phyloP scores from a whole-genome alignment of 2,329 filamentous ascomycete genomes.

The Cryoendolithus antarcticus region DNA sequence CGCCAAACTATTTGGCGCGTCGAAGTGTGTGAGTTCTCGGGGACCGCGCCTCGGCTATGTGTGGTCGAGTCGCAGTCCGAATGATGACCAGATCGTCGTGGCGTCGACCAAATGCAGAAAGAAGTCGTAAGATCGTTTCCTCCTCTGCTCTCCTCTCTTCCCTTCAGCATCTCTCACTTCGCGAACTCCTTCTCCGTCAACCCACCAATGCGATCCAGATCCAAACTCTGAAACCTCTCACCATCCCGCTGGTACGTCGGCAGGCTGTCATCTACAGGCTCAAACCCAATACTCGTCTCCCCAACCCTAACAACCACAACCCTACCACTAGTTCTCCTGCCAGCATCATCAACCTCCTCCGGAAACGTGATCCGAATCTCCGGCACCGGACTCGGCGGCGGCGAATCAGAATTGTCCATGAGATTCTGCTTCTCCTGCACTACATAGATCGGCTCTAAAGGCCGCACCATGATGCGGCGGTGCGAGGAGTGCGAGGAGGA shows the following conservation, averaged over 20 bases:
- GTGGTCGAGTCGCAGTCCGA: too few species aligned
- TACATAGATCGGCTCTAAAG: constrained; percentile 56
- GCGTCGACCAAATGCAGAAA: too few species aligned
- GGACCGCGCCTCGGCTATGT: too few species aligned
- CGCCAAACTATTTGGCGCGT: too few species aligned
- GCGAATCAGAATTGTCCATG: constrained; percentile 60
- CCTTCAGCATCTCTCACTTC: background rate
- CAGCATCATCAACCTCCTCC: constrained; percentile 76
- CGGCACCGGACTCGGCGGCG: constrained; percentile 68
- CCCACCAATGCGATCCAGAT: constrained; percentile 88
- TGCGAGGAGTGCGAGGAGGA: constrained; percentile 33
- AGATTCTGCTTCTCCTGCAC: constrained; percentile 71
- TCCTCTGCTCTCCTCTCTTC: too few species aligned
- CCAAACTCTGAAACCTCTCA: constrained; percentile 74
- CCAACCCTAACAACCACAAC: constrained; percentile 87
- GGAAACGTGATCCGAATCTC: constrained; percentile 98
- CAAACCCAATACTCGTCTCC: constrained; percentile 76
- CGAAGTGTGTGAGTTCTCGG: too few species aligned
- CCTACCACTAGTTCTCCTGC: constrained; percentile 69
- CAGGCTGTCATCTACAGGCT: constrained; percentile 67
- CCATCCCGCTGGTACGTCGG: constrained; percentile 76
- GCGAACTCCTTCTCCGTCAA: constrained; percentile 69
- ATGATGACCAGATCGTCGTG: too few species aligned
- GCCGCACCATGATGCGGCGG: constrained; percentile 45
- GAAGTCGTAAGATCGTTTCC: too few species aligned